phyloP scores from a whole-genome alignment of 176 grass and related monocot species.

The Eragrostis nindensis region DNA sequence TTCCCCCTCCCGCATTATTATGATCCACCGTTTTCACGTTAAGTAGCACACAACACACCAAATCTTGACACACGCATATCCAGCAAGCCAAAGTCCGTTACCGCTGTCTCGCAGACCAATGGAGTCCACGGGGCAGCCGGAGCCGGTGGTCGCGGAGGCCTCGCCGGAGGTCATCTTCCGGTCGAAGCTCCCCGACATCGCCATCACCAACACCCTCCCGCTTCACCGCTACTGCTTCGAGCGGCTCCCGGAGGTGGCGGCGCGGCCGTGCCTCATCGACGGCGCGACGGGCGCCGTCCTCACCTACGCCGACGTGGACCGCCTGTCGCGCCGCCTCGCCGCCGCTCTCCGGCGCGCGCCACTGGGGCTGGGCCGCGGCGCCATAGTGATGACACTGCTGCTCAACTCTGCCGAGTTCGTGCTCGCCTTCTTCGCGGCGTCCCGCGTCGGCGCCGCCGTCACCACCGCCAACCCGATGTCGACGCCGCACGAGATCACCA shows the following conservation, averaged over 20 bases:
- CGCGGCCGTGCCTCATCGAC: conserved; percentile 42
- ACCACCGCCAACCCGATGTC: conserved; percentile 80
- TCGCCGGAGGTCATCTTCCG: conserved; percentile 46
- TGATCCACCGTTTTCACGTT: neutral
- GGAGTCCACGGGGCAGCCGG: conserved; percentile 15
- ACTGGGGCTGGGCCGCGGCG: conserved; percentile 43
- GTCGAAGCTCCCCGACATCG: conserved; percentile 50
- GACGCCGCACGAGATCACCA: conserved; percentile 57
- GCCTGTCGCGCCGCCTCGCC: conserved; percentile 33
- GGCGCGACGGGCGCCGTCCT: conserved; percentile 42
- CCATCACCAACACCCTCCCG: conserved; percentile 60
- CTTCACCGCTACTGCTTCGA: conserved; percentile 56
- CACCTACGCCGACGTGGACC: conserved; percentile 48
- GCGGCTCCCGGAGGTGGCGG: conserved; percentile 47
- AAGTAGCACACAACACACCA: neutral
- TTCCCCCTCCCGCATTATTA: conserved; percentile 17
- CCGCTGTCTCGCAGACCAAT: conserved; percentile 22
- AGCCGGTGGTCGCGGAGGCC: neutral
- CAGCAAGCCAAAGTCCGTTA: neutral
- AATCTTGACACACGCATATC: neutral
- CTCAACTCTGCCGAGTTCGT: conserved; percentile 72
- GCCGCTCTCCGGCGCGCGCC: conserved; percentile 28
- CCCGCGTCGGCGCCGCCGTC: conserved; percentile 57
- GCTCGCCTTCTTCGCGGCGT: conserved; percentile 61
- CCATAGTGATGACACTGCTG: conserved; percentile 67